Conservation (phyloP, 371 early-diverging fungal species). For the Mortierella sp. region DNA sequence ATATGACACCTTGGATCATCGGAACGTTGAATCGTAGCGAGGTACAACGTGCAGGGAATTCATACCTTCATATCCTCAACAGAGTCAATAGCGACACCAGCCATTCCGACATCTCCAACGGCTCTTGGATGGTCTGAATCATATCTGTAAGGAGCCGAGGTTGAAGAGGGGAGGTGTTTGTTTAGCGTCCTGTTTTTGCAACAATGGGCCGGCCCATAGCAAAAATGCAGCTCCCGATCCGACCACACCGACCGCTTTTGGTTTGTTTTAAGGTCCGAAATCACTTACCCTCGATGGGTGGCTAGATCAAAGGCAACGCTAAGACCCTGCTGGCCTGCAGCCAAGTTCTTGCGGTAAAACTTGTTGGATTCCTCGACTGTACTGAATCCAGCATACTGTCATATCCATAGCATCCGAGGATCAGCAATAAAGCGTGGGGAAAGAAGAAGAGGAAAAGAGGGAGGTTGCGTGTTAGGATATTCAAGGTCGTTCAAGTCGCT, state of each 20-base stretch:
- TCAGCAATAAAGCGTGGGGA: neutral
- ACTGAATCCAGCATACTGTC: conserved; percentile 87
- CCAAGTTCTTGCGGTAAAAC: conserved; percentile 87
- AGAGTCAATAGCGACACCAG: conserved; percentile 90
- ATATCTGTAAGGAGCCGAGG: conserved; percentile 57
- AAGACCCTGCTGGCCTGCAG: conserved; percentile 89
- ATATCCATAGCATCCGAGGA: neutral
- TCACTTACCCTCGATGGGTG: conserved; percentile 79
- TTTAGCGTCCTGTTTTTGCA: too few species aligned
- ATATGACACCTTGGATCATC: too few species aligned
- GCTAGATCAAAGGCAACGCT: conserved; percentile 89
- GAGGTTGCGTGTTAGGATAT: neutral
- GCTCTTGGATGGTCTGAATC: conserved; percentile 90
- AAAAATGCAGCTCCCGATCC: too few species aligned
- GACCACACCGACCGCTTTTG: too few species aligned
- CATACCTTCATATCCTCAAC: conserved; percentile 88
- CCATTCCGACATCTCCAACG: conserved; percentile 91
- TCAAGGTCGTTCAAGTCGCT: neutral
- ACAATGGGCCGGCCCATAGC: too few species aligned
- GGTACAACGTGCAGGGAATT: too few species aligned
- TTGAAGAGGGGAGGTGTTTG: too few species aligned
- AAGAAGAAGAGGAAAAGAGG: neutral
- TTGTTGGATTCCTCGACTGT: conserved; percentile 88
- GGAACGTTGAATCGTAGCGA: too few species aligned
- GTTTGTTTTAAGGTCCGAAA: too few species aligned